Base-by-base conservation (phyloP, 192 early-diverging fungal genomes). In the Coemansia umbellata region DNA sequence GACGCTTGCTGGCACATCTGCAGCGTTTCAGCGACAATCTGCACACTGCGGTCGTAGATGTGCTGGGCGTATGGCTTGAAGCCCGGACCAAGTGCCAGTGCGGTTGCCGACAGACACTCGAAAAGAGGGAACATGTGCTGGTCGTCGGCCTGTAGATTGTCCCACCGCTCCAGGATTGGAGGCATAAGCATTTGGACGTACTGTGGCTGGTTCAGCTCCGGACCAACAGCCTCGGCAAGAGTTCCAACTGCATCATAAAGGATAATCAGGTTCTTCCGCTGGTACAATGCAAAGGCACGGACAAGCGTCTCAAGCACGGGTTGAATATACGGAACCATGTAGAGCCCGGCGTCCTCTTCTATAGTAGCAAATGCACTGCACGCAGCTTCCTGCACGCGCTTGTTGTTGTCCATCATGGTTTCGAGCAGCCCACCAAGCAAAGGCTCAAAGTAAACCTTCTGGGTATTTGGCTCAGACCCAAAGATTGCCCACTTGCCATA, bases 221-320 rank as follows among this genome's bases (percentile, higher is more conserved):
- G 50, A 0, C 89, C 91, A 13, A 97, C 93, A 9, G 88, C 81
- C 57, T 98, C 95, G 13, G 95, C 95, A 33, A 99, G 80, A n/a
- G 95, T 99, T 31, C 93, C 94, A 11, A 99, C 83, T 2, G 93
- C 95, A 55, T 99, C 95, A 69, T 97, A 99, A 40, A 99, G 80
- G 51, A 96, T 90, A 31, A 98, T 74, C 53, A 95, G 71, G 67
- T 99, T 99, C 79, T 93, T 94, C 52, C 90, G 80, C 81, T 98
- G 91, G 79, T 99, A 99, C 49, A 88, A 90, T 27, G 66, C 63
- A 58, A 99, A 98, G 4, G 93, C 92, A 23, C 69, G 67, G 3
- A 84, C 81, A 42, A 97, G 80, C 13, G 87, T 89, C 51, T 84
- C 67, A 17, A 99, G 81, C 62, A 99, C 93, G 19, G 84, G 87